Percentiles rank a stretch among this genome's conserved stretches.
Conservation (phyloP, 768 basidiomycete species). For the Phylloporus sp. region DNA sequence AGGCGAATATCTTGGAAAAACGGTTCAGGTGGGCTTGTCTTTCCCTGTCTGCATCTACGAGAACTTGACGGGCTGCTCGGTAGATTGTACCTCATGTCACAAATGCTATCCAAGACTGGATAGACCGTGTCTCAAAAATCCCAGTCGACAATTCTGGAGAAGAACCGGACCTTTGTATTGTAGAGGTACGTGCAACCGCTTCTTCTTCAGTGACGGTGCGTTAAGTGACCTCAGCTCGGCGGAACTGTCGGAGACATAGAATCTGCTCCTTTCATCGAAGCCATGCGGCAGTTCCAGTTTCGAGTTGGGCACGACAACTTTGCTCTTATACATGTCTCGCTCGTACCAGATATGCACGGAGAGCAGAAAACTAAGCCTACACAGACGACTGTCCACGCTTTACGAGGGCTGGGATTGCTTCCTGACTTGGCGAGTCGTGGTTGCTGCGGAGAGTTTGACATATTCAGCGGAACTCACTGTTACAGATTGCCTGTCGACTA, state of each 20-base stretch:
- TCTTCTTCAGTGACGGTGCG: neutral
- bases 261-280: slow-evolving; percentile 96
- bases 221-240: slow-evolving; percentile 61
- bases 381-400: slow-evolving; percentile 91
- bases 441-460: neutral
- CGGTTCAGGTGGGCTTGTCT: slow-evolving; percentile 68
- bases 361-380: slow-evolving; percentile 99
- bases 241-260: slow-evolving; percentile 99
- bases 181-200: slow-evolving; percentile 62
- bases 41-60: neutral
- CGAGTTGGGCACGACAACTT: slow-evolving; percentile 96
- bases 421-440: slow-evolving; percentile 74
- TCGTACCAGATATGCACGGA: slow-evolving; percentile 98
- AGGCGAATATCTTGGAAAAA: slow-evolving; percentile 92
- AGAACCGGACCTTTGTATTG: slow-evolving; percentile 93
- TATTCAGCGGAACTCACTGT: neutral
- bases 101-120: slow-evolving; percentile 98
- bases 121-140: slow-evolving; percentile 88
- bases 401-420: slow-evolving; percentile 86
- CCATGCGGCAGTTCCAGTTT: slow-evolving; percentile 99
- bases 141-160: slow-evolving; percentile 93
- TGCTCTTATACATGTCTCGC: slow-evolving; percentile 92
- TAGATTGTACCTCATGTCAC: slow-evolving; percentile 96
- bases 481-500: slow-evolving; percentile 88
- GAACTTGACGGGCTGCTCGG: slow-evolving; percentile 6